These are phyloP conservation scores for Cephaloascus fragrans DNA, from an alignment of 805 yeast species.

Conservation along the genomic window DNA sequence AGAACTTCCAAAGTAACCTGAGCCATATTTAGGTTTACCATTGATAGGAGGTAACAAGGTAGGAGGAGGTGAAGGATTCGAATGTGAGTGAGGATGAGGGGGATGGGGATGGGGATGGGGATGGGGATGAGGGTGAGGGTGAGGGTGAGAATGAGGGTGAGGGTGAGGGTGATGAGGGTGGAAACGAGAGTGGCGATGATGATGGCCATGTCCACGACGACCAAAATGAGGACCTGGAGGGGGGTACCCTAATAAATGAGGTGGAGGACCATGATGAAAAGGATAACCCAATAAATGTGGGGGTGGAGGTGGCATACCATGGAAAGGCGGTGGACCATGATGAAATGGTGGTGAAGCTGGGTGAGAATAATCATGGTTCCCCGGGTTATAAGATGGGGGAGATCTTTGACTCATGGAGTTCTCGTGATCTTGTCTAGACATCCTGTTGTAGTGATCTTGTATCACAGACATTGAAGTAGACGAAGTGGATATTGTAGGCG, in stretches of 20 bases:
- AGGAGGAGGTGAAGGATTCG: constrained; percentile 3
- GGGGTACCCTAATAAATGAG: constrained; percentile 1
- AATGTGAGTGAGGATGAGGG: neutral
- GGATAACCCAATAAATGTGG: no score
- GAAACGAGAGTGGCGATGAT: constrained; percentile 2
- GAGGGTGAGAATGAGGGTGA: constrained; percentile 4
- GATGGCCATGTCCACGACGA: constrained; percentile 1
- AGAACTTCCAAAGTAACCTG: neutral
- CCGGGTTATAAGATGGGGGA: constrained; percentile 1
- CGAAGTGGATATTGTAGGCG: neutral
- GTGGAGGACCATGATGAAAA: constrained; percentile 4
- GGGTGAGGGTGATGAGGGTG: constrained; percentile 3
- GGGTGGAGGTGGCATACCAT: constrained; percentile 1
- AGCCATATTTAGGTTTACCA: neutral
- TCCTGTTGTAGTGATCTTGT: neutral
- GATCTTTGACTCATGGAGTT: neutral
- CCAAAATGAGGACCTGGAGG: constrained; percentile 7
- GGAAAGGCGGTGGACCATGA: constrained; percentile 3
- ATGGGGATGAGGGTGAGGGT: constrained; percentile 3
- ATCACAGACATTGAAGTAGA: neutral
- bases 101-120: constrained; percentile 1
- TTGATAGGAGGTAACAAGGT: neutral
- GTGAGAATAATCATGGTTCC: neutral
- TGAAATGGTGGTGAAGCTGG: constrained; percentile 1
- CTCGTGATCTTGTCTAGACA: neutral